Evolutionary conservation across 257 asterid species (phyloP), one percentile per base, ranked within the genome.

Genomic region (Nicotiana paniculata): DNA sequence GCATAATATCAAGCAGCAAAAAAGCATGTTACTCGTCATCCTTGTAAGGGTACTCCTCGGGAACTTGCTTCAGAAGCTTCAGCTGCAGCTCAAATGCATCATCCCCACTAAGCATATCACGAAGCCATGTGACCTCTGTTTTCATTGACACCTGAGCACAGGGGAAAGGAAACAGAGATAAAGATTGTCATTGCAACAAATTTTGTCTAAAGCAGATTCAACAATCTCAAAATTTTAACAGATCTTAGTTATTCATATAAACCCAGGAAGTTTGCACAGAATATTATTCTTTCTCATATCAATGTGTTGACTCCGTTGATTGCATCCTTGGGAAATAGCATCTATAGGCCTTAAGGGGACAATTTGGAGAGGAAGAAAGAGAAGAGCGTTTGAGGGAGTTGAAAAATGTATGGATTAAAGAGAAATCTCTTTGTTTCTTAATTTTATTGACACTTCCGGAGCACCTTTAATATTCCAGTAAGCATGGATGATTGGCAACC

Each of bases 91-190:
- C 99, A 82, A 91, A 96, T 24, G 89, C 95, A 63, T 94, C 99
- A 83, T 96, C 99, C 51, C 99, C 99, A 87, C 93, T 88, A 58
- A 96, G 97, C 98, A 96, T 94, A 88, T 96, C 99, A 17, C 96
- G 97, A 51, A 93, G 85, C 99, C 99, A 96, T 37, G 97, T 90
- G 26, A 94, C 96, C 89, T 94, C 97, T 1, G 98, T 93, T 92
- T 96, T 96, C 99, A 94, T 93, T 0, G 98, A 96, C 83, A 96
- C 99, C 98, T 94, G 78, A 55, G 51, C 18, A 63, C n/a, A 12
- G 81, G 83, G 57, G 17, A 33, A 85, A 59, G 57, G 17, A 33
- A 85, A 59, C 39, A 26, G n/a, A 59, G 43, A n/a, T 15, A 78
- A 58, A 26, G 26, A 26, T 51, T 15, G 33, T 46, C 61, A 26